These are phyloP conservation scores for Biscogniauxia mediterranea DNA, from an alignment of 2,329 filamentous ascomycete species.

Conservation along the genomic window DNA sequence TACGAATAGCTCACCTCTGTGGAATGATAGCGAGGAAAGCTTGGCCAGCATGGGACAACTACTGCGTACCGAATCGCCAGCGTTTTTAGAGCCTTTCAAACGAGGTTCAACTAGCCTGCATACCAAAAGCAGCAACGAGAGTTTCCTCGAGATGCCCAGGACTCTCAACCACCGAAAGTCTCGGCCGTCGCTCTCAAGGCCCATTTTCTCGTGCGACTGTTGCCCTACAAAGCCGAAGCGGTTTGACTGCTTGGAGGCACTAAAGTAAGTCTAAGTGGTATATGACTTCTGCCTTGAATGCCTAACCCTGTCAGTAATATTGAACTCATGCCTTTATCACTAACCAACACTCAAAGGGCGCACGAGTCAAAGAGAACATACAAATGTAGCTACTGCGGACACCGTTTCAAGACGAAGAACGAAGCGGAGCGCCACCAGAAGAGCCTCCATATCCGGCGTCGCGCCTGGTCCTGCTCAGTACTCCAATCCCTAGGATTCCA, in stretches of 20 bases:
- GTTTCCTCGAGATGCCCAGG: slow-evolving; percentile 18
- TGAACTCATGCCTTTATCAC: too few relatives aligned
- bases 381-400: slow-evolving; percentile 16
- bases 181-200: not conserved
- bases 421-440: slow-evolving; percentile 19
- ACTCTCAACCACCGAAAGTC: slow-evolving; percentile 5
- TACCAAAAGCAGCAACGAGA: slow-evolving; percentile 20
- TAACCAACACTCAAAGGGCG: slow-evolving; percentile 4
- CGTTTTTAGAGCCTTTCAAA: slow-evolving; percentile 12
- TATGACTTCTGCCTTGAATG: too few relatives aligned
- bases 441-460: slow-evolving; percentile 18
- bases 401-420: slow-evolving; percentile 22
- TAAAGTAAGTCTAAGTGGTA: slow-evolving; percentile 8
- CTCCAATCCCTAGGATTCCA: slow-evolving; percentile 5
- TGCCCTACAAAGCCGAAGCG: slow-evolving; percentile 22
- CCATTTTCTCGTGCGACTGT: slow-evolving; percentile 13
- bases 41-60: slow-evolving; percentile 16
- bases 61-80: slow-evolving; percentile 14
- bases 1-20: slow-evolving; percentile 16
- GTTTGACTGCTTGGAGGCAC: slow-evolving; percentile 16
- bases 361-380: slow-evolving; percentile 18
- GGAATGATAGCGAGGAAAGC: slow-evolving; percentile 17
- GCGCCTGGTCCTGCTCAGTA: slow-evolving; percentile 17
- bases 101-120: slow-evolving; percentile 9
- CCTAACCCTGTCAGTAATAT: too few relatives aligned